Conservation (phyloP, 805 yeast genomes). For the Spathaspora sp. region DNA sequence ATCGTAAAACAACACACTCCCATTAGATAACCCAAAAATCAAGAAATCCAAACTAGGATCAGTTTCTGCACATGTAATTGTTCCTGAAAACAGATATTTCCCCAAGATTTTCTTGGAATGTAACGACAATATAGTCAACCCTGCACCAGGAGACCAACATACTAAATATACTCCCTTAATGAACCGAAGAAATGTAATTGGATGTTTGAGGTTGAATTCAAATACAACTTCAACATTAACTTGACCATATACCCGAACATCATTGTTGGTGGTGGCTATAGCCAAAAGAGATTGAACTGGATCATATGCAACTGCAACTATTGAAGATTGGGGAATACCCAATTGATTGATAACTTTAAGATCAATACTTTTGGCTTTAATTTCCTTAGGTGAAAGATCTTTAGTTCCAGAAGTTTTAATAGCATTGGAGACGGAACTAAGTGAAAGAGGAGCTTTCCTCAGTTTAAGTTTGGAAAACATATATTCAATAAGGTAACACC, state of each 20-base stretch:
- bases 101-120: constrained; percentile 58
- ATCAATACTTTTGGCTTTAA: constrained; percentile 26
- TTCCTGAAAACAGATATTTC: constrained; percentile 59
- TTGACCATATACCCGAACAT: constrained; percentile 79
- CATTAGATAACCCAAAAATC: constrained; percentile 74
- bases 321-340: constrained; percentile 52
- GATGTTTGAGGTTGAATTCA: constrained; percentile 45
- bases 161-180: constrained; percentile 80
- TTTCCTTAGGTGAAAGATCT: constrained; percentile 29
- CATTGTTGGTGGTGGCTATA: constrained; percentile 65
- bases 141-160: constrained; percentile 56
- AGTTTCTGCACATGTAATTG: constrained; percentile 63
- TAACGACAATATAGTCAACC: constrained; percentile 68
- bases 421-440: constrained; percentile 39
- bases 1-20: constrained; percentile 68
- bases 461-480: constrained; percentile 38
- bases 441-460: constrained; percentile 40
- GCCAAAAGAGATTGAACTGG: constrained; percentile 88
- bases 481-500: too few species aligned
- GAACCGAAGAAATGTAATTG: constrained; percentile 57
- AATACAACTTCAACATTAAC: constrained; percentile 71
- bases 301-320: constrained; percentile 72
- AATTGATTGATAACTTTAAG: constrained; percentile 26
- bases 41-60: constrained; percentile 92
- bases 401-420: constrained; percentile 28